Evolutionary conservation across 1,139 yeast genomes (phyloP), one percentile per base, ranked within the genome.

Genomic region (Pichia sp.): DNA sequence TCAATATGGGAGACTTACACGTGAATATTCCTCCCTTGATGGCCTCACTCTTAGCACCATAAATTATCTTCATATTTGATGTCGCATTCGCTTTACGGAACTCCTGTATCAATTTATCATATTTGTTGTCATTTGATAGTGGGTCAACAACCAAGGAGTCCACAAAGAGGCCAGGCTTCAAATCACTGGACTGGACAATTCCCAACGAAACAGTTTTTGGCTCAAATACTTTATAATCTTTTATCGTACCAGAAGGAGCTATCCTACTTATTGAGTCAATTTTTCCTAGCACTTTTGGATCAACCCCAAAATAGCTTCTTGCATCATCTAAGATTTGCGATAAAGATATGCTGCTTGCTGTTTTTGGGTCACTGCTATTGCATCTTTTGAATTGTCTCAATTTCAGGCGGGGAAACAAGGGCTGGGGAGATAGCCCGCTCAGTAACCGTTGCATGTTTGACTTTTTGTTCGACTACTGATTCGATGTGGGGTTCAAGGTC

Each of bases 1-100:
- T 64, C 43, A 68, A 47, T 45, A 68, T 60, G 11, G 71, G 68
- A 0, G 70, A 59, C 41, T 63, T 65, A 2, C 66, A 54, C 8
- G 58, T 58, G 51, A 63, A 59, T 4, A 47, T 45, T 1, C 60
- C 56, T 6, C 54, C 51, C 8, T 54, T 52, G 8, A 56, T 4
- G 15, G 56, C 47, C 11, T 49, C 52, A 38, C 52, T 54, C 13
- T 40, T 34, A 1, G 43, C 45, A 4, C 60, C 59, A 42, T 58
- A 60, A 5, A 55, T 23, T 11, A 65, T 34, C 42, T 54, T 53
- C 4, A 62, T 43, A 44, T 61, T 62, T 15, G 57, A 54, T 0
- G 47, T 36, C 1, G 57, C 59, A n/a, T 57, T 31, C 1, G 42
- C 41, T 13, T 44, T 36, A 30, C 63, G 56, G 38, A 52, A 53